Evolutionary conservation across 1,139 yeast species (phyloP).

Genomic region (Geotrichum macrosporum): DNA sequence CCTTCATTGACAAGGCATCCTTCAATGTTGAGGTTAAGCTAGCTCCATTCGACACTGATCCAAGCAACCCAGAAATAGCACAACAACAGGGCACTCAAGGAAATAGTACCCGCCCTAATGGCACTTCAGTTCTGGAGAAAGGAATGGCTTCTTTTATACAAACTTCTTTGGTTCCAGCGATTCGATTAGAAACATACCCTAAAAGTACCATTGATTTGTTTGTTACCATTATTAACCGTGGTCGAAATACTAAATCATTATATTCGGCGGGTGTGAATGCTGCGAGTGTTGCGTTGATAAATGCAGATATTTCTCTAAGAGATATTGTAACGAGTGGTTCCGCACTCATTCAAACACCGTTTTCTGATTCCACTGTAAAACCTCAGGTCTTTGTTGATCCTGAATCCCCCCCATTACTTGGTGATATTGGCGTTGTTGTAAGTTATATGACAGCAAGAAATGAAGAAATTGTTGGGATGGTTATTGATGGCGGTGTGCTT

Average conservation of each 20-base stretch:
- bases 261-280: conserved; percentile 49
- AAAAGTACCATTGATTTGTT: conserved; percentile 82
- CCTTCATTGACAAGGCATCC: conserved; percentile 65
- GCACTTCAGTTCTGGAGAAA: conserved; percentile 47
- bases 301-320: conserved; percentile 73
- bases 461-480: conserved; percentile 53
- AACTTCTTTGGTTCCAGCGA: conserved; percentile 55
- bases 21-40: conserved; percentile 64
- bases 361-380: conserved; percentile 3
- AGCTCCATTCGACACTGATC: conserved; percentile 44
- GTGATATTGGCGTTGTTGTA: conserved; percentile 43
- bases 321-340: conserved; percentile 77
- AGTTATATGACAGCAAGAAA: conserved; percentile 53
- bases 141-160: conserved; percentile 52
- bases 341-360: conserved; percentile 25
- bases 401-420: conserved; percentile 26
- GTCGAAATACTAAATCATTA: conserved; percentile 39
- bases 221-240: conserved; percentile 58
- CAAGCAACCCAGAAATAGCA: conserved; percentile 18
- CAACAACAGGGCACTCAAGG: conserved; percentile 25
- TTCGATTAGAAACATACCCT: conserved; percentile 72
- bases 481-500: conserved; percentile 39
- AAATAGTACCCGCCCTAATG: conserved; percentile 22
- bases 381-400: conserved; percentile 22
- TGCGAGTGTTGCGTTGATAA: conserved; percentile 69